Percentiles rank a stretch among this genome's conserved stretches.
Evolutionary conservation across 2,329 filamentous ascomycete species (phyloP).

Genomic region (Penicillium paneum): DNA sequence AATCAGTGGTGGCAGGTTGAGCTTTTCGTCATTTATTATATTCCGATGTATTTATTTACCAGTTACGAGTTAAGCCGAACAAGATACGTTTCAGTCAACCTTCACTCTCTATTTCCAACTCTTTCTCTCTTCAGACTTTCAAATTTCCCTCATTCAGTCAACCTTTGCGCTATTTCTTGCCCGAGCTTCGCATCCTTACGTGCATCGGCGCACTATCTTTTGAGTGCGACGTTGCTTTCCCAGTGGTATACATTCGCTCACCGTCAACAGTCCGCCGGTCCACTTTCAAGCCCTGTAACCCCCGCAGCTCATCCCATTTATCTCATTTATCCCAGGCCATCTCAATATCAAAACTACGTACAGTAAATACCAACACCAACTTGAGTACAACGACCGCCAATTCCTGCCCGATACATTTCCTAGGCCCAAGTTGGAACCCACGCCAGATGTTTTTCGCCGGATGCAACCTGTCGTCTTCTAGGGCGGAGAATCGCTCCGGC

Average conservation of each 20-base stretch:
- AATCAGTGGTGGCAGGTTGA: not conserved
- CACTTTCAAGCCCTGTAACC: not conserved
- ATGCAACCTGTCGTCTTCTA: not conserved
- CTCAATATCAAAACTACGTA: not conserved
- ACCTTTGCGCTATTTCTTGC: not conserved
- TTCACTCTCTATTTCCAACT: not conserved
- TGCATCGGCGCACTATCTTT: not conserved
- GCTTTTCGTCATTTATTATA: not conserved
- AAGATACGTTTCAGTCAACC: not conserved
- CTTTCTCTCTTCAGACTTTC: not conserved
- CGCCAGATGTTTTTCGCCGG: not conserved
- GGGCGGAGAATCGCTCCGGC: not conserved
- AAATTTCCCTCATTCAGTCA: not conserved
- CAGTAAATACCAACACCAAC: not conserved
- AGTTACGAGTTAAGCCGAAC: not conserved
- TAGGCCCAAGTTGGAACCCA: not conserved
- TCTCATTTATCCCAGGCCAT: not conserved
- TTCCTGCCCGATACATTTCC: not conserved
- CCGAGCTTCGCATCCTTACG: not conserved
- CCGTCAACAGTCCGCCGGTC: not conserved
- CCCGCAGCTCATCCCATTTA: not conserved
- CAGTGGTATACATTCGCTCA: not conserved
- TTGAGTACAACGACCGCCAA: not conserved
- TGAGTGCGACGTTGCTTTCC: not conserved
- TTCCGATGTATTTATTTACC: not conserved